Evolutionary conservation across 768 basidiomycete genomes (phyloP).

Genomic region (Suillus lakei): DNA sequence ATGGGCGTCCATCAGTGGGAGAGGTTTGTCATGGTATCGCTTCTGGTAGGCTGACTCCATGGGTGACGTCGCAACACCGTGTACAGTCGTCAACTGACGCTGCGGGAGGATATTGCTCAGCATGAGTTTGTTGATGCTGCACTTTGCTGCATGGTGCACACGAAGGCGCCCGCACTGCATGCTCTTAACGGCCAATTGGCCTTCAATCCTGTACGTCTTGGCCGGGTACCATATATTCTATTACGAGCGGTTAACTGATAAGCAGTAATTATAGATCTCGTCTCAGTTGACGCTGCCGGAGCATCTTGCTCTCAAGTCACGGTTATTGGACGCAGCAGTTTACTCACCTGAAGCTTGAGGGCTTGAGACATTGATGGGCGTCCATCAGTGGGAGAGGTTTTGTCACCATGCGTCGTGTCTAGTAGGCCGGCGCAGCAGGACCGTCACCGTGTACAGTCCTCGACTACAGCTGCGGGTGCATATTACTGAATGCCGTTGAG

Average conservation of each 20-base stretch:
- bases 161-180: neutral
- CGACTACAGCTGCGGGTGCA: neutral
- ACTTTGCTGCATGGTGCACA: neutral
- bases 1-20: constrained; percentile 1
- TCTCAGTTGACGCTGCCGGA: neutral
- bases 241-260: neutral
- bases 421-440: neutral
- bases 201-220: neutral
- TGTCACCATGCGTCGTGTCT: neutral
- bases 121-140: neutral
- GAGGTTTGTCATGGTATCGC: neutral
- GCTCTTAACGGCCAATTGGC: neutral
- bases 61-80: neutral
- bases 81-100: neutral
- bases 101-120: neutral
- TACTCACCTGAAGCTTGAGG: neutral
- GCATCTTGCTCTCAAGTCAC: neutral
- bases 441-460: neutral
- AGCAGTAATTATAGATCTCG: neutral
- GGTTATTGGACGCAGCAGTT: neutral
- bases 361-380: too few species aligned
- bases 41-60: neutral
- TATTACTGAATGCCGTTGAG: neutral
- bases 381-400: neutral
- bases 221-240: neutral